Evolutionary conservation across 495 filamentous ascomycete species (phyloP).

Genomic region (Tirmania nivea): DNA sequence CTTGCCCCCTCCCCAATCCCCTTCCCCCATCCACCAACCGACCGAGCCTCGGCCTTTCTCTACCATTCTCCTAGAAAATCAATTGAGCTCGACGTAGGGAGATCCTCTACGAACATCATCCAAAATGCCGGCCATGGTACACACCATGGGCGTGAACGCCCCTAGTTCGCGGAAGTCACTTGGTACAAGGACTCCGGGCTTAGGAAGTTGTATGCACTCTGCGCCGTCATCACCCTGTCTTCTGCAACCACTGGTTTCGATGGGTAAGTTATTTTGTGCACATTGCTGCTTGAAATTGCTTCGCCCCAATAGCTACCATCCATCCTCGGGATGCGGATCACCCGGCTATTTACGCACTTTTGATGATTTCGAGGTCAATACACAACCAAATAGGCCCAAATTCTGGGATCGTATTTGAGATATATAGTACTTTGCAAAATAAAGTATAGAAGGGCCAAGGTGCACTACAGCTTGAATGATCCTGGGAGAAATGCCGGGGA

Average conservation of each 20-base stretch:
- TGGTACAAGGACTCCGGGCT: constrained; percentile 39
- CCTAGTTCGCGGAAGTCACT: constrained; percentile 32
- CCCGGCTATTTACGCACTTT: too few species aligned
- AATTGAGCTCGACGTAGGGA: not conserved
- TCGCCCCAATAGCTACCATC: too few species aligned
- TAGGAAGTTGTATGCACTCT: constrained; percentile 35
- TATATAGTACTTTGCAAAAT: too few species aligned
- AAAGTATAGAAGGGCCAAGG: too few species aligned
- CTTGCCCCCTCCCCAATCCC: not conserved
- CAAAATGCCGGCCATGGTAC: not conserved
- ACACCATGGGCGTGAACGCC: constrained; percentile 11
- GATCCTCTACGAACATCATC: not conserved
- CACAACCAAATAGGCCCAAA: too few species aligned
- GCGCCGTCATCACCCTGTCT: constrained; percentile 34
- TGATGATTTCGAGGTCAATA: too few species aligned
- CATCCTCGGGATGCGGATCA: too few species aligned
- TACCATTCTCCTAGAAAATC: not conserved
- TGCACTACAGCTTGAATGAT: too few species aligned
- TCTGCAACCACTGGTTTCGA: constrained; percentile 48
- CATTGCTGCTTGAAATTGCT: constrained; percentile 3
- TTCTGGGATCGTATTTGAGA: too few species aligned
- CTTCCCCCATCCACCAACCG: not conserved
- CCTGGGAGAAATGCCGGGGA: too few species aligned
- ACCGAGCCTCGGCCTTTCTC: not conserved
- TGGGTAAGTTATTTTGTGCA: constrained; percentile 21